phyloP scores from a whole-genome alignment of 345 rosid genomes.

The Noccaea bulbosa region DNA sequence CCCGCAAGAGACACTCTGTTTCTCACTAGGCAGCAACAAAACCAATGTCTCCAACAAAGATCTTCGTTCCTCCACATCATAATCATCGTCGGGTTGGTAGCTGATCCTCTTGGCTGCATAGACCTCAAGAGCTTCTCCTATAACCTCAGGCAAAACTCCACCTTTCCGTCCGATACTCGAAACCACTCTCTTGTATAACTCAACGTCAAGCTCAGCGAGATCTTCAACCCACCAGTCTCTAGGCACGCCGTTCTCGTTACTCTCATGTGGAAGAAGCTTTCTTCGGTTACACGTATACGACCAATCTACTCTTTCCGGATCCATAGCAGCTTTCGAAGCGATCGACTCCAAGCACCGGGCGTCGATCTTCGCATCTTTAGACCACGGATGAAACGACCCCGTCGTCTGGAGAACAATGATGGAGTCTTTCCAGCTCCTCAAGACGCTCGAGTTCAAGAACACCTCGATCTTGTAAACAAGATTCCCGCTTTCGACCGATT shows the following conservation, averaged over 20 bases:
- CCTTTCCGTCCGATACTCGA: conserved; percentile 53
- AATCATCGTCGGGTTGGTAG: conserved; percentile 47
- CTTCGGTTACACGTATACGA: conserved; percentile 72
- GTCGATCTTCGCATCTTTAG: conserved; percentile 61
- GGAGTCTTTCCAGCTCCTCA: conserved; percentile 80
- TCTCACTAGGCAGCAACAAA: conserved; percentile 57
- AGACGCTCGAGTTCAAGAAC: conserved; percentile 69
- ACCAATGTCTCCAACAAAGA: conserved; percentile 62
- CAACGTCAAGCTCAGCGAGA: conserved; percentile 62
- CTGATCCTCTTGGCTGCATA: conserved; percentile 56
- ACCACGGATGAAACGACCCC: conserved; percentile 55
- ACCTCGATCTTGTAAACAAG: conserved; percentile 77
- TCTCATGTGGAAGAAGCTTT: conserved; percentile 52
- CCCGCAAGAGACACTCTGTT: conserved; percentile 56
- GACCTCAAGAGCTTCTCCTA: conserved; percentile 68
- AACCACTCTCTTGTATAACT: conserved; percentile 59
- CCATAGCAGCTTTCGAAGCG: conserved; percentile 57
- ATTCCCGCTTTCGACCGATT: conserved; percentile 63
- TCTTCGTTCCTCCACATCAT: conserved; percentile 42
- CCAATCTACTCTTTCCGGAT: conserved; percentile 69
- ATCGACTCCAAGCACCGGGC: conserved; percentile 66
- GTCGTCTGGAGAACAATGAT: conserved; percentile 68
- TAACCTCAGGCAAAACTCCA: conserved; percentile 48
- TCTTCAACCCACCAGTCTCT: conserved; percentile 87
- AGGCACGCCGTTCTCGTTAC: conserved; percentile 49